Evolutionary conservation across 2,329 filamentous ascomycete species (phyloP).

Genomic region (Nothopassalora personata): DNA sequence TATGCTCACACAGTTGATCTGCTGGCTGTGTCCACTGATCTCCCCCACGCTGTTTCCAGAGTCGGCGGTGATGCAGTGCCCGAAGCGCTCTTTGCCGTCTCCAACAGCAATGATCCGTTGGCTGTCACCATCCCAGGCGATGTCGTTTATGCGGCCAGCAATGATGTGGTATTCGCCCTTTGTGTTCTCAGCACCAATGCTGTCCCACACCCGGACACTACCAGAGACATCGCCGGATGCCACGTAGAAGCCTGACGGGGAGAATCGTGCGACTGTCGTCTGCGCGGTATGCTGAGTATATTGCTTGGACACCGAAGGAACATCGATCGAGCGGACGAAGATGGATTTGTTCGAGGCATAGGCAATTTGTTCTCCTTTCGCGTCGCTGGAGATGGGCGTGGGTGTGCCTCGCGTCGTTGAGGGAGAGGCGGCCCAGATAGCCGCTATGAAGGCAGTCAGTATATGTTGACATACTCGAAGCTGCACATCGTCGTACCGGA

Average conservation of each 20-base stretch:
- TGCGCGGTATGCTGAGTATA: conserved; percentile 86
- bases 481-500: conserved; percentile 10
- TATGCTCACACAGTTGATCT: conserved; percentile 86
- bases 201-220: conserved; percentile 86
- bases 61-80: conserved; percentile 90
- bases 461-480: background rate
- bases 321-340: conserved; percentile 90
- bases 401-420: conserved; percentile 79
- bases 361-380: conserved; percentile 84
- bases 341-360: conserved; percentile 96
- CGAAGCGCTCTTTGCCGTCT: conserved; percentile 87
- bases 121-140: conserved; percentile 96
- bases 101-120: conserved; percentile 95
- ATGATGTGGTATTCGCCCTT: conserved; percentile 95
- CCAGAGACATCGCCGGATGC: conserved; percentile 86
- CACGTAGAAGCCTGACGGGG: conserved; percentile 90
- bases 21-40: conserved; percentile 82
- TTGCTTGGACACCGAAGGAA: conserved; percentile 77
- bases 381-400: conserved; percentile 80
- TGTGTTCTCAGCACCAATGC: conserved; percentile 75
- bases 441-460: conserved; percentile 40
- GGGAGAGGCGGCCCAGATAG: conserved; percentile 80
- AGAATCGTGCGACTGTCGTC: conserved; percentile 89
- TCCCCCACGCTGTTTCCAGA: conserved; percentile 95
- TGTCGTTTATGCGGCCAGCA: conserved; percentile 88